Conservation (phyloP, 106 monocot species). For the Cymbidium sinense region DNA sequence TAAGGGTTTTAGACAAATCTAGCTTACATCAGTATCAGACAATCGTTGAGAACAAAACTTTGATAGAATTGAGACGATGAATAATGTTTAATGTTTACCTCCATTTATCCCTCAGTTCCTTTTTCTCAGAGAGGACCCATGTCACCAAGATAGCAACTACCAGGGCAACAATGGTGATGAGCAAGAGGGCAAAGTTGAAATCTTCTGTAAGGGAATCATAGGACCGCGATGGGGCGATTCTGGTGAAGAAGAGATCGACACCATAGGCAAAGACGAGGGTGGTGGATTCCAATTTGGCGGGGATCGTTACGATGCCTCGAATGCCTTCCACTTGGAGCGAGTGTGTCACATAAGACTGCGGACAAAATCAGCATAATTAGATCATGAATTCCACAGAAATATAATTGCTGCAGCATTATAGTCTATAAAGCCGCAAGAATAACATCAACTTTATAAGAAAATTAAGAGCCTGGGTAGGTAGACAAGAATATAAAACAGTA, state of each 20-base stretch:
- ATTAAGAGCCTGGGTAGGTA: too few species aligned
- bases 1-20: background rate
- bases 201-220: conserved; percentile 98
- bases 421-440: background rate
- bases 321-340: conserved; percentile 93
- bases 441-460: background rate
- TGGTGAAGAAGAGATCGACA: conserved; percentile 85
- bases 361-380: background rate
- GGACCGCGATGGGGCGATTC: conserved; percentile 87
- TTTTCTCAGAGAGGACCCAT: conserved; percentile 79
- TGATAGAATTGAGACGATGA: background rate
- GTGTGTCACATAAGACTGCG: conserved; percentile 84
- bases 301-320: conserved; percentile 65
- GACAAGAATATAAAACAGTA: too few species aligned
- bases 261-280: conserved; percentile 87
- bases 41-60: conserved; percentile 6
- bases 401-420: too few species aligned
- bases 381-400: background rate
- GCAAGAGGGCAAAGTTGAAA: conserved; percentile 87
- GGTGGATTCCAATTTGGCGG: conserved; percentile 86
- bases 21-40: background rate
- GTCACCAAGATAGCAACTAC: conserved; percentile 76
- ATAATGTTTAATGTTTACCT: conserved; percentile 28
- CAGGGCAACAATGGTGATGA: conserved; percentile 78
- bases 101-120: conserved; percentile 90